Conservation (phyloP, 805 yeast species). For the Hanseniaspora clermontiae region DNA sequence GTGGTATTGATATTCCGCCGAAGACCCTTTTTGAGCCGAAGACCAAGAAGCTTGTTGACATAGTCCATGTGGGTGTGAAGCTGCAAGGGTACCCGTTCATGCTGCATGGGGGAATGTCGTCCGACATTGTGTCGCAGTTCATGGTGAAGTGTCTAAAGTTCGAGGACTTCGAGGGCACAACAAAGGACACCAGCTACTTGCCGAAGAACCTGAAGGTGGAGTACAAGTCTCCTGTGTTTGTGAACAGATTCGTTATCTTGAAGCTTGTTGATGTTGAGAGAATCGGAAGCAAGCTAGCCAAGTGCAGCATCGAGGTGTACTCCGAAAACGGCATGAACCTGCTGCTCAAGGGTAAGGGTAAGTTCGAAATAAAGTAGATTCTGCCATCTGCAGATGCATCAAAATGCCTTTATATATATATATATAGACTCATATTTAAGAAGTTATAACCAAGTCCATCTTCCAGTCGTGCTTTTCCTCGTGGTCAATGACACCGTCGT, state of each 20-base stretch:
- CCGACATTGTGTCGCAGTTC: constrained; percentile 67
- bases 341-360: constrained; percentile 47
- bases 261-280: constrained; percentile 35
- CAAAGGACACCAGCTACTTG: constrained; percentile 23
- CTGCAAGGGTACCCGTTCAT: constrained; percentile 79
- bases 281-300: constrained; percentile 25
- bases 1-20: constrained; percentile 69
- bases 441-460: constrained; percentile 25
- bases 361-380: constrained; percentile 23
- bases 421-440: constrained; percentile 33
- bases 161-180: constrained; percentile 27
- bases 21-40: constrained; percentile 46
- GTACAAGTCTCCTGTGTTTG: constrained; percentile 63
- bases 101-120: constrained; percentile 80
- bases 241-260: constrained; percentile 62
- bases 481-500: constrained; percentile 17
- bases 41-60: constrained; percentile 47
- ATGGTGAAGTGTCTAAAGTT: constrained; percentile 40
- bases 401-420: no score
- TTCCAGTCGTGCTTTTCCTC: constrained; percentile 24
- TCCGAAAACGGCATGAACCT: constrained; percentile 39
- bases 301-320: constrained; percentile 36
- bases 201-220: constrained; percentile 30
- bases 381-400: no score
- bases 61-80: constrained; percentile 65